Percentiles rank a stretch among this genome's conserved stretches.
These are phyloP conservation scores for Fusarium sp. DNA, from an alignment of 2,329 filamentous ascomycete genomes.

Conservation along the genomic window DNA sequence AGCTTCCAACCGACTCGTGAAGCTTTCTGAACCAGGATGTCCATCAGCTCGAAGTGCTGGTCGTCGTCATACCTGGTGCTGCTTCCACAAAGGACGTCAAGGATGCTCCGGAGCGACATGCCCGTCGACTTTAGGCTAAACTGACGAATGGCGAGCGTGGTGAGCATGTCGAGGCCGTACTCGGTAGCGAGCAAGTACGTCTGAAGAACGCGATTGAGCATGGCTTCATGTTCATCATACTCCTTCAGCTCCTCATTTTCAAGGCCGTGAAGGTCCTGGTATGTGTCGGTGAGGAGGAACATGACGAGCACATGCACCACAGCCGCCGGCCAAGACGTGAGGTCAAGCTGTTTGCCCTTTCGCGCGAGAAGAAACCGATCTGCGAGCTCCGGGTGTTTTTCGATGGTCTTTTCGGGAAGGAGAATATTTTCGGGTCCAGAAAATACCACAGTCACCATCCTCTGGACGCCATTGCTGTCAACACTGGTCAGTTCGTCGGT, in stretches of 20 bases:
- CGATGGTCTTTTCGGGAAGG: neutral
- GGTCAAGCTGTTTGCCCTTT: neutral
- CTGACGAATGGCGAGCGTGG: neutral
- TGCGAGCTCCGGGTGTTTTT: neutral
- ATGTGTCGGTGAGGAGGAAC: neutral
- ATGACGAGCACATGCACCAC: neutral
- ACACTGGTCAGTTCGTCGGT: neutral
- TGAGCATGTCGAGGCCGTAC: neutral
- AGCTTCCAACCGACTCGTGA: neutral
- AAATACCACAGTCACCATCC: neutral
- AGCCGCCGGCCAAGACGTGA: neutral
- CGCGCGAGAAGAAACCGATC: neutral
- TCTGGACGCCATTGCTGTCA: neutral
- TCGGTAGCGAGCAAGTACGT: neutral
- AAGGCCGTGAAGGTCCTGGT: neutral
- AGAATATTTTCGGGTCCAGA: rapidly evolving
- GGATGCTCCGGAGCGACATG: neutral
- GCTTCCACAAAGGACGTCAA: neutral
- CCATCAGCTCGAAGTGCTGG: neutral
- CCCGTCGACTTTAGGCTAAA: neutral
- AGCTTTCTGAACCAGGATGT: neutral
- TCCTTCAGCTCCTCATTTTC: neutral
- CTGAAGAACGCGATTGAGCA: neutral
- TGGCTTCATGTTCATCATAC: neutral
- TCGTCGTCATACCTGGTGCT: neutral